Conservation (phyloP, 805 yeast species). For the Lachancea nothofagi region DNA sequence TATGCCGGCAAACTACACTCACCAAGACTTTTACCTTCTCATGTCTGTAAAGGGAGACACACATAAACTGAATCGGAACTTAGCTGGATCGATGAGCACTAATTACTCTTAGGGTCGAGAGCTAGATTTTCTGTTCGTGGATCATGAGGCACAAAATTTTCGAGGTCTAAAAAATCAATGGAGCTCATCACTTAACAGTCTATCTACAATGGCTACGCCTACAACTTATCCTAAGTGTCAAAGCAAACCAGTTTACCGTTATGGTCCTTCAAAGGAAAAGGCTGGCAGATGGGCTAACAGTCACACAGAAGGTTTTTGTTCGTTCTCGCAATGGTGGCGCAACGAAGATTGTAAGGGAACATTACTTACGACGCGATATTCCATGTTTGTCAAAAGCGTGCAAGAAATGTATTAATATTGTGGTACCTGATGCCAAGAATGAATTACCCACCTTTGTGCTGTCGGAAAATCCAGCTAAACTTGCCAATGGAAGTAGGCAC, state of each 20-base stretch:
- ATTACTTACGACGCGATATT: constrained; percentile 84
- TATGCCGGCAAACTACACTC: constrained; percentile 3
- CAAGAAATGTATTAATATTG: constrained; percentile 47
- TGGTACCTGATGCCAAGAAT: constrained; percentile 60
- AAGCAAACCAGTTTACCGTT: not conserved
- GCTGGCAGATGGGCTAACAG: constrained; percentile 50
- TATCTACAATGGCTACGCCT: not conserved
- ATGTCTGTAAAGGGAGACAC: constrained; percentile 1
- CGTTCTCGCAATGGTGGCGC: constrained; percentile 88
- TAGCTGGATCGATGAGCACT: not conserved
- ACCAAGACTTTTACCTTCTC: constrained; percentile 4
- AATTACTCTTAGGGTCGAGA: not conserved
- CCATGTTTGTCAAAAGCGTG: constrained; percentile 83
- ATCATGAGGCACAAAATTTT: not conserved
- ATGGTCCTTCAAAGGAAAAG: constrained; percentile 35
- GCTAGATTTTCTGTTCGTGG: not conserved
- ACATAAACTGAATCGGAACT: not conserved
- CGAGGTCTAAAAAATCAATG: not conserved
- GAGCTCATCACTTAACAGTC: not conserved
- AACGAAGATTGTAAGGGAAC: constrained; percentile 87
- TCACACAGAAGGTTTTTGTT: constrained; percentile 85
- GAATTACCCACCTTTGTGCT: constrained; percentile 61
- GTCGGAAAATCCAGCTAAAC: constrained; percentile 50
- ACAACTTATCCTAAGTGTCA: not conserved
- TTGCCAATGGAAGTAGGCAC: constrained; percentile 57